phyloP scores from a whole-genome alignment of 371 early-diverging fungal species.

The Rhizopus sp. region DNA sequence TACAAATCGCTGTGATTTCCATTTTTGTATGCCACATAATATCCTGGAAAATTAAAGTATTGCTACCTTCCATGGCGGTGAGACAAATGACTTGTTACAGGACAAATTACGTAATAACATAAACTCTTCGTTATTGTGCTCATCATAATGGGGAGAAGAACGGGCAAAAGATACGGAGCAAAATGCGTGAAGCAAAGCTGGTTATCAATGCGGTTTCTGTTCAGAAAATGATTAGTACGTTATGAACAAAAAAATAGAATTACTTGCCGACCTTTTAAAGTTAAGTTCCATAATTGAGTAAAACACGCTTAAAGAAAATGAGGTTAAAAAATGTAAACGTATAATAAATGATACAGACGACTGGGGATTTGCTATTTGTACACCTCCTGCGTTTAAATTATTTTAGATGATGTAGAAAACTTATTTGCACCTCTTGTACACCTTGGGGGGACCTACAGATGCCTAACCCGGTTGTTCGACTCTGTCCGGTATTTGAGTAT shows the following conservation, averaged over 20 bases:
- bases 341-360: too few species aligned
- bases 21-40: conserved; percentile 14
- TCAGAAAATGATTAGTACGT: conserved; percentile 5
- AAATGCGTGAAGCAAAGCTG: conserved; percentile 6
- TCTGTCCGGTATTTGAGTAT: conserved; percentile 2
- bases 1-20: conserved; percentile 16
- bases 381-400: conserved; percentile 13
- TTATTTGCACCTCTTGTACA: conserved; percentile 3
- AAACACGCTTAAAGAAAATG: conserved; percentile 14
- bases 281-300: conserved; percentile 14
- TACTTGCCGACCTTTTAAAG: conserved; percentile 12
- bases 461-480: conserved; percentile 25
- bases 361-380: conserved; percentile 14
- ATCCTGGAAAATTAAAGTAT: conserved; percentile 15
- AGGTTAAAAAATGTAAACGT: conserved; percentile 15
- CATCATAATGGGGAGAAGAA: too few species aligned
- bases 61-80: conserved; percentile 13
- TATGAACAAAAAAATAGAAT: conserved; percentile 14
- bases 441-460: conserved; percentile 28
- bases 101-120: conserved; percentile 15
- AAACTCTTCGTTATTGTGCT: conserved; percentile 11
- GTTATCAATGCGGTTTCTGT: conserved; percentile 11
- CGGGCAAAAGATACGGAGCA: too few species aligned
- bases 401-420: too few species aligned
- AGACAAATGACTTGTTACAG: conserved; percentile 16